Base-by-base conservation (phyloP, 192 early-diverging fungal genomes). In the Linderina pennispora region DNA sequence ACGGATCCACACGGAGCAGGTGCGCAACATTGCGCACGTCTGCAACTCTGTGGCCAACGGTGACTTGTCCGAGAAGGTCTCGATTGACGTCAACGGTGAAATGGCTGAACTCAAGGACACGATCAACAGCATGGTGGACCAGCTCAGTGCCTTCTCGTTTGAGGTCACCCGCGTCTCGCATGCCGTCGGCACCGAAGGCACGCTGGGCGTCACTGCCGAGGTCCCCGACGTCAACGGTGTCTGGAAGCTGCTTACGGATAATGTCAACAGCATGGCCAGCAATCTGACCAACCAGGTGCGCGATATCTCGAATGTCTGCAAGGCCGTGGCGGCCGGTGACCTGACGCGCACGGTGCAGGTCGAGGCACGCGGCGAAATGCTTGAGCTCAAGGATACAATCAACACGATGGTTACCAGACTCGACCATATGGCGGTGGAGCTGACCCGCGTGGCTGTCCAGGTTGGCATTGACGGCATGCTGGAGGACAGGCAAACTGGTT, bases 361-460 rank as follows among this genome's bases (percentile, higher is more conserved):
- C 7, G 77, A 81, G 23, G 76, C 65, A n/a, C 58, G 59, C 33
- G 86, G 86, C 37, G 86, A 88, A 59, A 79, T 85, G 41, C 51
- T 69, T 21, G 81, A 85, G 39, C 63, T 88, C 6, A 84, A 83
- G 53, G 57, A 70, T n/a, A 85, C 81, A 0, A 76, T 88, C 48
- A 88, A 88, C 67, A 65, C 43, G 22, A 82, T 88, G 77, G 86
- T 88, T 16, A 78, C 83, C 28, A 80, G 83, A 40, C 55, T 81
- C 0, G 58, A 65, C 43, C 50, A 55, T 0, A 75, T 81, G 55
- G 65, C 77, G 0, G 57, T 61, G 37, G 84, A 90, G 63, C 82
- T 87, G 4, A 79, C 81, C 2, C 80, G 87, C 48, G 83, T 89
- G 4, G 80, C 87, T 1, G 64, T 71, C 10, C 84, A 89, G 65